Evolutionary conservation across 257 asterid genomes (phyloP), one percentile per base, ranked within the genome.

Genomic region (Pogostemon cablin): DNA sequence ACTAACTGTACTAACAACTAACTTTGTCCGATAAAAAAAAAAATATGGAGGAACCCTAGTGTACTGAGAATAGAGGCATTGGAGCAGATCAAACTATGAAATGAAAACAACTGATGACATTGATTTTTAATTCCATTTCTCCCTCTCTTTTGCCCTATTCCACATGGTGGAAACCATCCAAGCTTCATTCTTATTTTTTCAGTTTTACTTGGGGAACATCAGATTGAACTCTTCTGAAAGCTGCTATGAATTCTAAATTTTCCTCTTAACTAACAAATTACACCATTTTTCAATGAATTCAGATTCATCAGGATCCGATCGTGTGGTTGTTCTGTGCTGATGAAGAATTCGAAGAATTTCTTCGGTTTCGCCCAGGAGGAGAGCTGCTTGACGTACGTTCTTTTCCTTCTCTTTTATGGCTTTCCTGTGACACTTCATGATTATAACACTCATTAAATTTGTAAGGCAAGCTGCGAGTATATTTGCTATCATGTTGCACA

Each of bases 391-490:
- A 6, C 72, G 77, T 44, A 84, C 84, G 17, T 73, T 44, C 17
- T 69, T 64, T 52, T 67, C 82, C 71, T 73, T 71, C 9, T 62
- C 73, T 11, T 72, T 69, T 10, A 83, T 81, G 62, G 55, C 65
- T 65, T 63, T 71, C 38, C 50, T 61, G 53, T 83, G 86, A 42
- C 81, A 78, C 74, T 76, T 83, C 56, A 67, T 67, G 71, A 64
- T 60, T 66, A 84, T 84, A 12, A 76, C 81, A 3, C 35, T 47
- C 42, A 64, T 48, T 11, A 84, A 60, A 39, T 81, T 81, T 50
- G 84, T 77, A 8, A 81, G 82, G 6, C 86, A 81, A 37, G 84
- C 82, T 34, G 79, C 86, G 20, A 81, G 7, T 70, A 81, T 77
- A 46, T 84, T 74, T 1, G 81, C 81, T 6, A 84, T 84, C 82